Evolutionary conservation across 116 monocot genomes (phyloP), one percentile per base, ranked within the genome.

Genomic region (Cymodocea nodosa): DNA sequence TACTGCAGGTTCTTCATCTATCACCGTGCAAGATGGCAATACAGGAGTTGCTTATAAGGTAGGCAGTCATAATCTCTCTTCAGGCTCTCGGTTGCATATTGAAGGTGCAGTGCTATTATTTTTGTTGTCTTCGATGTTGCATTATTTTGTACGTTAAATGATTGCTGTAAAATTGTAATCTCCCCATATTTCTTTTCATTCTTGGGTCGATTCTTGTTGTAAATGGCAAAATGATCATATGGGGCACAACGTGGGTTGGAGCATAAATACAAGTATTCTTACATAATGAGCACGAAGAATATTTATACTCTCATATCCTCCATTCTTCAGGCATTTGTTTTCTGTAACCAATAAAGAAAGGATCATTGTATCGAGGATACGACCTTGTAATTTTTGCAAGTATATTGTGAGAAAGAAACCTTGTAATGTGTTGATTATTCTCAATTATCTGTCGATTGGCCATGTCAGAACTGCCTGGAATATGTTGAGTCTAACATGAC

Each of bases 1-100:
- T 17, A 56, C 34, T 81, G 68, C 79, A 93, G 93, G 93, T 62
- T 89, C 93, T 23, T 93, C 93, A 16, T 83, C 79, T 77, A 84
- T 93, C 63, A 83, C 83, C 67, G 70, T 93, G 52, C 64, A 69
- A 70, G 93, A 89, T 68, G 81, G 76, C 52, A 89, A 84, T 56
- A 85, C 79, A 39, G 85, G 85, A 61, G 63, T 62, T 40, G 51
- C 82, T n/a, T 86, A 86, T 60, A 78, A 48, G 14, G 82, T 93
- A 10, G 74, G 74, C 53, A 75, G 82, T n/a, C 79, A 86, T 19
- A 74, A 78, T 70, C 44, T 93, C 63, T 83, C 79, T 49, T 65
- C 69, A 10, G 72, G 77, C 23, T 54, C 51, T 22, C 68, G 67
- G 69, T 80, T 76, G 63, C 40, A 66, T 23, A 58, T 71, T 14